These are phyloP conservation scores for Pichia terricola DNA, from an alignment of 1,139 yeast species.

Conservation along the genomic window DNA sequence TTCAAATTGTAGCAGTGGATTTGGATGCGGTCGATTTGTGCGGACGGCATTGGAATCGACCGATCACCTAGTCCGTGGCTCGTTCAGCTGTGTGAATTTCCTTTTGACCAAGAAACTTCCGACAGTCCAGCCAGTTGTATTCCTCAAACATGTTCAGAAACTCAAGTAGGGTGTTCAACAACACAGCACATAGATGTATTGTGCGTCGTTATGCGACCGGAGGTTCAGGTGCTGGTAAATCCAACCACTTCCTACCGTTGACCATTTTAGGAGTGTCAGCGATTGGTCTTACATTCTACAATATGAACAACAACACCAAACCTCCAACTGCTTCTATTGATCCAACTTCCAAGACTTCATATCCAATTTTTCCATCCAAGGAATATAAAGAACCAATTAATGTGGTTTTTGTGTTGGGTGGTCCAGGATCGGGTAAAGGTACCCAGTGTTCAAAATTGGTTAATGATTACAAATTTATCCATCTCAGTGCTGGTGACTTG, in stretches of 20 bases:
- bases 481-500: slow-evolving; percentile 90
- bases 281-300: slow-evolving; percentile 23
- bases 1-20: too few species aligned
- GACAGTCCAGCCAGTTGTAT: too few species aligned
- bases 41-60: too few species aligned
- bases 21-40: too few species aligned
- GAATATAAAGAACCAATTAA: slow-evolving; percentile 31
- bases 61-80: too few species aligned
- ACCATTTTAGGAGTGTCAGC: slow-evolving; percentile 21
- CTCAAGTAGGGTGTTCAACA: too few species aligned
- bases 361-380: slow-evolving; percentile 8
- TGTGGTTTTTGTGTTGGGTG: slow-evolving; percentile 81
- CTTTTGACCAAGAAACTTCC: too few species aligned
- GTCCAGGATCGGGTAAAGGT: slow-evolving; percentile 95
- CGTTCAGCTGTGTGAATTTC: too few species aligned
- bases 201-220: too few species aligned
- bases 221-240: slow-evolving; percentile 1
- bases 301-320: slow-evolving; percentile 19
- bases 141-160: too few species aligned
- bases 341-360: slow-evolving; percentile 14
- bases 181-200: too few species aligned
- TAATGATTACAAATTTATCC: slow-evolving; percentile 70
- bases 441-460: slow-evolving; percentile 90
- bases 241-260: slow-evolving; percentile 20
- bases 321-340: slow-evolving; percentile 25